Conservation (phyloP, 2,329 filamentous ascomycete species). For the Keithomyces neogunnii region DNA sequence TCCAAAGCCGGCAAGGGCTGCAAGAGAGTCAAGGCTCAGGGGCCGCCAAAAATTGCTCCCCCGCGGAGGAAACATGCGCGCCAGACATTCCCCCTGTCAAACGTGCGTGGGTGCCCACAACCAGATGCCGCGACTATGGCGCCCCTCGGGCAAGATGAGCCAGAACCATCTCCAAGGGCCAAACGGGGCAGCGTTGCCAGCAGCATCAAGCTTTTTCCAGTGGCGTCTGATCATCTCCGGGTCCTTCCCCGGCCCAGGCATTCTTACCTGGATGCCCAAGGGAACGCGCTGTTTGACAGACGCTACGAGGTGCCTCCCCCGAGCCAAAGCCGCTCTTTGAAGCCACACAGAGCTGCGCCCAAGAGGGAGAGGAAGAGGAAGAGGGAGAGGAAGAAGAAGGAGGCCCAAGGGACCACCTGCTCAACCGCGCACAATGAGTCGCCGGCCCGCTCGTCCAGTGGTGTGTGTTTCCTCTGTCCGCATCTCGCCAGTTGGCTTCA, state of each 20-base stretch:
- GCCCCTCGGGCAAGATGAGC: not conserved
- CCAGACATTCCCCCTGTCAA: conserved; percentile 10
- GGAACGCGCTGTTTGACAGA: conserved; percentile 4
- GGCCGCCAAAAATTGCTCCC: not conserved
- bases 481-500: not conserved
- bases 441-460: not conserved
- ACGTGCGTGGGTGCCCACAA: conserved; percentile 7
- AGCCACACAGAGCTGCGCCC: not conserved
- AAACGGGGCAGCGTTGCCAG: not conserved
- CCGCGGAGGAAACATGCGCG: conserved; percentile 1
- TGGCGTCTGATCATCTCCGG: conserved; percentile 8
- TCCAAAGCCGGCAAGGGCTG: not conserved
- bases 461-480: not conserved
- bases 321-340: not conserved
- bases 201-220: not conserved
- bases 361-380: not conserved
- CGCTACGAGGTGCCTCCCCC: conserved; percentile 2
- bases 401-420: not conserved
- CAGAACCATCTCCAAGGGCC: not conserved
- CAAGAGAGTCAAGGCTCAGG: not conserved
- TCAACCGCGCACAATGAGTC: not conserved
- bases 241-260: conserved; percentile 7
- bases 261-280: conserved; percentile 9
- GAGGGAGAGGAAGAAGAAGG: not conserved
- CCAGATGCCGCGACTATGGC: not conserved